Evolutionary conservation across 192 early-diverging fungal species (phyloP).

Genomic region (Coemansia nantahalensis): DNA sequence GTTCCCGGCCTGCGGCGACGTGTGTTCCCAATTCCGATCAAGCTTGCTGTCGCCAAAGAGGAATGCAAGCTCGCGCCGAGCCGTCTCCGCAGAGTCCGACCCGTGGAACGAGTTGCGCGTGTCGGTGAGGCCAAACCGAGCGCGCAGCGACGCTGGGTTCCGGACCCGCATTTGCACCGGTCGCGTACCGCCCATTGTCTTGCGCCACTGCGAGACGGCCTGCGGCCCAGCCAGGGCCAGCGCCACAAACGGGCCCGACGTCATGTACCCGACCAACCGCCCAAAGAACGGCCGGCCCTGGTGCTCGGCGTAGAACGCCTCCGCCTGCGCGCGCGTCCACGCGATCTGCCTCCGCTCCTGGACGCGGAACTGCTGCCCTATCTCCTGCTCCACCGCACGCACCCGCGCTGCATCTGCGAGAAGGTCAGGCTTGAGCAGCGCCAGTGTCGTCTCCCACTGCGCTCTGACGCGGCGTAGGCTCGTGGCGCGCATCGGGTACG

Average conservation of each 20-base stretch:
- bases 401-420: slow-evolving; percentile 55
- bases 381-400: slow-evolving; percentile 44
- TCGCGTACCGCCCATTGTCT: slow-evolving; percentile 63
- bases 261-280: slow-evolving; percentile 71
- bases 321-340: slow-evolving; percentile 59
- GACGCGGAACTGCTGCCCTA: slow-evolving; percentile 31
- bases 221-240: slow-evolving; percentile 57
- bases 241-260: slow-evolving; percentile 63
- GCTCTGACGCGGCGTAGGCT: no score
- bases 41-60: slow-evolving; percentile 51
- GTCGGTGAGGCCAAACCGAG: slow-evolving; percentile 68
- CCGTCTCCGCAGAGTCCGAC: slow-evolving; percentile 62
- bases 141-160: slow-evolving; percentile 56
- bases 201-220: slow-evolving; percentile 63
- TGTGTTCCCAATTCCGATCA: background rate
- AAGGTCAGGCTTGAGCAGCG: slow-evolving; percentile 71
- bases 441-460: slow-evolving; percentile 56
- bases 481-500: no score
- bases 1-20: background rate
- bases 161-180: slow-evolving; percentile 65
- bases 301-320: slow-evolving; percentile 67
- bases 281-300: slow-evolving; percentile 65
- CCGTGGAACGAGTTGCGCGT: slow-evolving; percentile 77
- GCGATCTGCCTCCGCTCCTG: slow-evolving; percentile 44
- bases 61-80: slow-evolving; percentile 58